Base-by-base conservation (phyloP, 805 yeast species). In the Hanseniaspora clermontiae region DNA sequence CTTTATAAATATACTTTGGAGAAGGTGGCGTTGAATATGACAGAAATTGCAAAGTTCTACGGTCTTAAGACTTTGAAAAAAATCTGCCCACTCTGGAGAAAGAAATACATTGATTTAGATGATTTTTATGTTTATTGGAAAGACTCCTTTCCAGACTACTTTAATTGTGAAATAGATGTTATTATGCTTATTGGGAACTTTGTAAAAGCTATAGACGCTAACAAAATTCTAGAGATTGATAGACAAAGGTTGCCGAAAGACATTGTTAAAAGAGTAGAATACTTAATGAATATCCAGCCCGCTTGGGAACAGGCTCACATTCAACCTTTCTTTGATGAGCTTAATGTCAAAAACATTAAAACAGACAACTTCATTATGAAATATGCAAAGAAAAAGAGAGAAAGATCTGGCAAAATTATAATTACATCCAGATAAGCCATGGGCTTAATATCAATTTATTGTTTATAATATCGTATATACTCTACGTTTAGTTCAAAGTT, bases 121-220 rank as follows among this genome's bases (percentile, higher is more conserved):
- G 87, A 83, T 58, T 79, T 88, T 63, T 62, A 82, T 58, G 74
- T 84, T 50, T 75, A 77, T 53, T 79, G 90, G 81, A 79, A 81
- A 61, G 72, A 81, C 1, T 70, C 75, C 6, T 72, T 86, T 43
- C 90, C 93, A 1, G 76, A 80, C 9, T 76, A 79, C 66, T 76
- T 80, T 70, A 80, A 77, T 50, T 77, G 83, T 43, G 77, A 82
- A 19, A 71, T 85, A 15, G 83, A 81, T 57, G 60, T 84, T 15
- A 64, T 69, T 3, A 68, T 78, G 60, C 70, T 87, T 19, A 62
- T 69, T 34, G 95, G 95, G 0, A 62, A 74, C 62, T 83, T 68
- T 63, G 76, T 72, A 40, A 70, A 74, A 20, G 82, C 84, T 5
- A 59, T 65, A 1, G 43, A 24, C 11, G 67, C 70, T 0, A 73